Percentiles rank a stretch among this genome's conserved stretches.
phyloP scores from a whole-genome alignment of 2,329 filamentous ascomycete species.

The Penicillium nordicum region DNA sequence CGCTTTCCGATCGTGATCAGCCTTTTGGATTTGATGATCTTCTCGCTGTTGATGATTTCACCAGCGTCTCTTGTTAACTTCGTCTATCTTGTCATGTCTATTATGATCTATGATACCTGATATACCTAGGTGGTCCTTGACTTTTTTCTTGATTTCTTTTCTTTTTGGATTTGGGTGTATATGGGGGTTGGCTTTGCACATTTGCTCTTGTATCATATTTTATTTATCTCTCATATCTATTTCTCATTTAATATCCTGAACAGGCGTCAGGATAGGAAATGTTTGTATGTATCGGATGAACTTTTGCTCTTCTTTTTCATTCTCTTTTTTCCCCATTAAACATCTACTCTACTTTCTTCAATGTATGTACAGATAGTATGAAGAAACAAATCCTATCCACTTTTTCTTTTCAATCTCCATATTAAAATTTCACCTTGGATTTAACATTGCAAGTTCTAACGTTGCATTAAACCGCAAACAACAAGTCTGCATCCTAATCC shows the following conservation, averaged over 20 bases:
- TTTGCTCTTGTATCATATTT: slow-evolving; percentile 7
- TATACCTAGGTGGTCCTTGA: slow-evolving; percentile 7
- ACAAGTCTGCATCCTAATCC: not conserved
- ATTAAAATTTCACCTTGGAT: not conserved
- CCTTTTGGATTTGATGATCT: slow-evolving; percentile 33
- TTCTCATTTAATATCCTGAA: not conserved
- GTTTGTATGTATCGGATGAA: not conserved
- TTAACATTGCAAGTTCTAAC: not conserved
- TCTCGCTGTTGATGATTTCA: slow-evolving; percentile 32
- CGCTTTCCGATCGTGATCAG: slow-evolving; percentile 21
- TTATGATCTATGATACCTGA: slow-evolving; percentile 10
- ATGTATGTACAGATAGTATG: not conserved
- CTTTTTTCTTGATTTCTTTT: slow-evolving; percentile 6
- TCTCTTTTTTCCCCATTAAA: not conserved
- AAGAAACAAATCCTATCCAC: not conserved
- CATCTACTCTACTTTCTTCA: slow-evolving; percentile 12
- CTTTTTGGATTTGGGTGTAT: not conserved
- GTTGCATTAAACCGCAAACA: slow-evolving; percentile 3
- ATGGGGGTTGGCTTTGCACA: slow-evolving; percentile 2
- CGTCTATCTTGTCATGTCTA: slow-evolving; percentile 14
- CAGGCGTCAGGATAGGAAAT: not conserved
- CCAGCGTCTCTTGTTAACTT: slow-evolving; percentile 25
- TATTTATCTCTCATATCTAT: not conserved
- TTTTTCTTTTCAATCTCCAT: not conserved
- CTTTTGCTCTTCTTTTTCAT: slow-evolving; percentile 4